phyloP scores from a whole-genome alignment of 495 filamentous ascomycete genomes.

The Staphylotrichum longicolle region DNA sequence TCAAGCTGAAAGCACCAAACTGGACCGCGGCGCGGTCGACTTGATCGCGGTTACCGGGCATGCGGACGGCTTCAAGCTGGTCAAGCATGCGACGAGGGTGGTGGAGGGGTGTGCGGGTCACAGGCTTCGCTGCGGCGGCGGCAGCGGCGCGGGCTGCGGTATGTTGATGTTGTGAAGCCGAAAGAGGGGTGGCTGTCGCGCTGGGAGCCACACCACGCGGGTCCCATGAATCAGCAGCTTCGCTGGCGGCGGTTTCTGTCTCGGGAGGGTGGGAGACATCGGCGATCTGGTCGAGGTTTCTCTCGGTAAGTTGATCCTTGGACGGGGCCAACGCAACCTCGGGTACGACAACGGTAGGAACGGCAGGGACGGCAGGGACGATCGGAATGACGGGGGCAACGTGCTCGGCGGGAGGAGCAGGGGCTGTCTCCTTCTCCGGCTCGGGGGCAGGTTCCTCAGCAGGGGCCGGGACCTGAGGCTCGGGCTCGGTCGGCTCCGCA shows the following conservation, averaged over 20 bases:
- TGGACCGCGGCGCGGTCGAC: conserved; percentile 93
- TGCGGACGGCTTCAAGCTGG: conserved; percentile 95
- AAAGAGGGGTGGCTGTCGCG: conserved; percentile 53
- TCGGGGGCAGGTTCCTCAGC: conserved; percentile 36
- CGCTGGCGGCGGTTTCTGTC: conserved; percentile 86
- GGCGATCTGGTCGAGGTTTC: conserved; percentile 84
- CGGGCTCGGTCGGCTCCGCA: conserved; percentile 36
- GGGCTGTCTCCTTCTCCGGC: conserved; percentile 29
- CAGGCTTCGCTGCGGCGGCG: conserved; percentile 72
- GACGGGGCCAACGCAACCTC: conserved; percentile 59
- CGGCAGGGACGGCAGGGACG: conserved; percentile 28
- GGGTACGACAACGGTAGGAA: conserved; percentile 47
- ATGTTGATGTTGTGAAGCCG: conserved; percentile 56
- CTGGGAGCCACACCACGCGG: conserved; percentile 53
- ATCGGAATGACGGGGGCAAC: conserved; percentile 16
- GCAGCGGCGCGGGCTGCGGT: conserved; percentile 57
- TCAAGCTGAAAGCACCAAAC: conserved; percentile 93
- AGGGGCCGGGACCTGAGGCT: conserved; percentile 35
- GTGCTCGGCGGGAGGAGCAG: conserved; percentile 19
- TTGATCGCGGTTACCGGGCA: conserved; percentile 91
- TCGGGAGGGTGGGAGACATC: conserved; percentile 72
- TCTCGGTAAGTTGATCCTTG: conserved; percentile 84
- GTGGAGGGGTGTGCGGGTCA: conserved; percentile 66
- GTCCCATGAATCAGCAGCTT: conserved; percentile 78
- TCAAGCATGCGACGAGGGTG: conserved; percentile 76